These are phyloP conservation scores for Candida wancherniae DNA, from an alignment of 805 yeast species.

Conservation along the genomic window DNA sequence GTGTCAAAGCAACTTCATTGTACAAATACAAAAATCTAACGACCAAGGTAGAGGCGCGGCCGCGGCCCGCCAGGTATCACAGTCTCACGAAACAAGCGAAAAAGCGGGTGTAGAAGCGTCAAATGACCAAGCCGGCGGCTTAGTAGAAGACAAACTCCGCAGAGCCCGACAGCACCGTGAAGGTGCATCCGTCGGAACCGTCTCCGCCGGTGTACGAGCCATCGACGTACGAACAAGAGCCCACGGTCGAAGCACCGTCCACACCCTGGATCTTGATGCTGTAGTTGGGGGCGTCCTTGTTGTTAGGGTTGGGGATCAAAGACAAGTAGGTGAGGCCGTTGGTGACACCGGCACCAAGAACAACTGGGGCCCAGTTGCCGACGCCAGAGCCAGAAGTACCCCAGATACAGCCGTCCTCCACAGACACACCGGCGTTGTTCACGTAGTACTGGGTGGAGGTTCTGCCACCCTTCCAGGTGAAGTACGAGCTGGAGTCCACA, in stretches of 20 bases:
- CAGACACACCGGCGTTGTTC: conserved; percentile 69
- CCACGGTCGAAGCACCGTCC: conserved; percentile 15
- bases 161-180: conserved; percentile 15
- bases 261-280: conserved; percentile 37
- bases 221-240: conserved; percentile 15
- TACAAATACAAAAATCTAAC: conserved; percentile 6
- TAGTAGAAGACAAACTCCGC: conserved; percentile 19
- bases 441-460: conserved; percentile 75
- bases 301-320: conserved; percentile 76
- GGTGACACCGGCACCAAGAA: conserved; percentile 69
- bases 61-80: conserved; percentile 8
- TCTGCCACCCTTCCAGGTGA: conserved; percentile 55
- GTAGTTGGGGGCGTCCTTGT: conserved; percentile 40
- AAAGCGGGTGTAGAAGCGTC: conserved; percentile 1
- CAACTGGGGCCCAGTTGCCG: conserved; percentile 81
- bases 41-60: too few relatives aligned
- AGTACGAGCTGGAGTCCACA: conserved; percentile 50
- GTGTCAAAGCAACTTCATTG: background rate
- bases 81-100: conserved; percentile 8
- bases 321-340: conserved; percentile 62
- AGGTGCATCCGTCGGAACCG: conserved; percentile 19
- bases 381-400: conserved; percentile 53
- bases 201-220: conserved; percentile 17
- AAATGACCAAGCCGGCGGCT: conserved; percentile 1
- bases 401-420: conserved; percentile 70